Conservation (phyloP, 352 stramenopile genomes). For the Globisporangium mamillatum region DNA sequence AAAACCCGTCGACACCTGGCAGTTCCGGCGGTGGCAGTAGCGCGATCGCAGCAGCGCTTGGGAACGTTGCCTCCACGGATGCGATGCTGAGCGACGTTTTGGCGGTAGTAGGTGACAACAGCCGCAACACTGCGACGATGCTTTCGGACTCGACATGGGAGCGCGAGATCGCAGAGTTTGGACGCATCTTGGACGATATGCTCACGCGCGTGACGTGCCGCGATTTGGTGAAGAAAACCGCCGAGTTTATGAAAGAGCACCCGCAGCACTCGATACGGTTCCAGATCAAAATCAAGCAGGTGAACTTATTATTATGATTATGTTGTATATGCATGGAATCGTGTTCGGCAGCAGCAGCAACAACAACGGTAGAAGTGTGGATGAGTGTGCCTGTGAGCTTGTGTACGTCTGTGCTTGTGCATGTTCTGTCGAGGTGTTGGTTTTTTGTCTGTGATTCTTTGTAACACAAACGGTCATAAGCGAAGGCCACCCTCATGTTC, state of each 20-base stretch:
- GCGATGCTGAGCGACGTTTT: not conserved
- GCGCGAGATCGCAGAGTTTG: constrained; percentile 74
- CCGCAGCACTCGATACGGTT: constrained; percentile 73
- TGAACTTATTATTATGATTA: constrained; percentile 25
- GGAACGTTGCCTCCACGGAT: constrained; percentile 3
- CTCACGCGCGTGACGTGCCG: constrained; percentile 64
- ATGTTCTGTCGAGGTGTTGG: constrained; percentile 16
- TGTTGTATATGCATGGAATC: constrained; percentile 5
- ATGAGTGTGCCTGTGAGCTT: constrained; percentile 4
- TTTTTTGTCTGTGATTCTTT: constrained; percentile 5
- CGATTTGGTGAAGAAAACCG: constrained; percentile 71
- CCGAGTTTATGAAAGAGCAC: constrained; percentile 68
- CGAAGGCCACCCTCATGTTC: not conserved
- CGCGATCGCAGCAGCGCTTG: constrained; percentile 12
- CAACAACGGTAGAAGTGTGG: constrained; percentile 13
- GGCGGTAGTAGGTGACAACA: constrained; percentile 7
- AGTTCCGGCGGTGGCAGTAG: not conserved
- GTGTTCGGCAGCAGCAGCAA: constrained; percentile 4
- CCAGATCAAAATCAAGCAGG: constrained; percentile 89
- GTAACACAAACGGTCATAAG: constrained; percentile 7
- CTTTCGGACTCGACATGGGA: constrained; percentile 69
- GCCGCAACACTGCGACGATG: constrained; percentile 23
- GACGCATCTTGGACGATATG: constrained; percentile 67
- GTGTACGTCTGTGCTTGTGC: constrained; percentile 5
- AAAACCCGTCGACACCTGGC: constrained; percentile 2